phyloP scores from a whole-genome alignment of 345 rosid genomes.

The Dovyalis caffra region DNA sequence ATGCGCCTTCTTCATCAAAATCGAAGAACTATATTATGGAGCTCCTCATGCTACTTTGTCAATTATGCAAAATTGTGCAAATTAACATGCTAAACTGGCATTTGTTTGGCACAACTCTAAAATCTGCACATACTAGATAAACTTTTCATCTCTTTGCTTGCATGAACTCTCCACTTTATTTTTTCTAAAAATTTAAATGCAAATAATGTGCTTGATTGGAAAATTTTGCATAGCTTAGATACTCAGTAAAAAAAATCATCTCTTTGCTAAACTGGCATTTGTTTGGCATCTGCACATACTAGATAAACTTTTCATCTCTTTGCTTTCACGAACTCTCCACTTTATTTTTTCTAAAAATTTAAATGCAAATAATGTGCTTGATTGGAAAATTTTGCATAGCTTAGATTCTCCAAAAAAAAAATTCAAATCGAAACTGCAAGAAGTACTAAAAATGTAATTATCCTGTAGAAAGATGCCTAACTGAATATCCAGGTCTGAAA shows the following conservation, averaged over 20 bases:
- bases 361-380: background rate
- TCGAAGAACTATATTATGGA: background rate
- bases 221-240: background rate
- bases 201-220: background rate
- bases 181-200: background rate
- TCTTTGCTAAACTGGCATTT: background rate
- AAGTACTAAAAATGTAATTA: background rate
- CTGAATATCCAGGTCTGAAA: background rate
- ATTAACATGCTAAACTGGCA: background rate
- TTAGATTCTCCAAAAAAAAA: background rate
- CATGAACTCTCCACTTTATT: background rate
- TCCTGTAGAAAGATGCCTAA: background rate
- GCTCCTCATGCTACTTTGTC: background rate
- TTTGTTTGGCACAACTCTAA: background rate
- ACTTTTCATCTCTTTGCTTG: background rate
- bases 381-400: background rate
- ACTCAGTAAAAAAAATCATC: background rate
- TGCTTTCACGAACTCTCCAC: too few relatives aligned
- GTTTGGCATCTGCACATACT: background rate
- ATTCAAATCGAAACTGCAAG: background rate
- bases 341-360: too few relatives aligned
- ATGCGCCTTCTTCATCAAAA: background rate
- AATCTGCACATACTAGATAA: background rate
- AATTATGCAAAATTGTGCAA: background rate
- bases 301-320: background rate